Conservation (phyloP, 257 asterid species). For the Henckelia pumila region DNA sequence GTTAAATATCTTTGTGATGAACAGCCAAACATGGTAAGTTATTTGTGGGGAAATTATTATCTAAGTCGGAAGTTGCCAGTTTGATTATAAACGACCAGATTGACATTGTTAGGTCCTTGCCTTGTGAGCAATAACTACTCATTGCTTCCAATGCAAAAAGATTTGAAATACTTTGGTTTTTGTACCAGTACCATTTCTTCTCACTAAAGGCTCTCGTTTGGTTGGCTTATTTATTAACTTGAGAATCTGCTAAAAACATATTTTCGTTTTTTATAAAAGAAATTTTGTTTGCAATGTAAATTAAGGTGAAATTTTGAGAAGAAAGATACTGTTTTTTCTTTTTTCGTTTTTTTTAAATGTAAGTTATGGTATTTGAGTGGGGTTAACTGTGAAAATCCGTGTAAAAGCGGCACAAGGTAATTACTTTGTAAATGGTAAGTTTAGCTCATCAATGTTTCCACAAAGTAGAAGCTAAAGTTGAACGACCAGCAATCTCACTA, state of each 20-base stretch:
- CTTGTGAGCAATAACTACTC: background rate
- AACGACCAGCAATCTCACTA: conserved; percentile 6
- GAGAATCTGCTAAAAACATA: background rate
- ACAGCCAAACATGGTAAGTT: background rate
- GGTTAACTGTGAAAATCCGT: background rate
- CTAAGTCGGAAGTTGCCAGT: background rate
- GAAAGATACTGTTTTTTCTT: too few relatives aligned
- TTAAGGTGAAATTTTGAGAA: background rate
- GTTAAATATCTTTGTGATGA: too few relatives aligned
- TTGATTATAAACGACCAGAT: background rate
- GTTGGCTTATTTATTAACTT: background rate
- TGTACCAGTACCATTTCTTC: background rate
- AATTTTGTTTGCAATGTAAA: too few relatives aligned
- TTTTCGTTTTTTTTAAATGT: too few relatives aligned
- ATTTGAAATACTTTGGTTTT: too few relatives aligned
- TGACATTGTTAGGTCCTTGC: background rate
- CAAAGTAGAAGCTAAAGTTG: background rate
- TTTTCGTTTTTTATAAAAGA: too few relatives aligned
- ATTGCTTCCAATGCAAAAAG: background rate
- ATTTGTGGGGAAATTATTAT: background rate
- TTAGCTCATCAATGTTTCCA: too few relatives aligned
- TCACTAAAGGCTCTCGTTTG: background rate
- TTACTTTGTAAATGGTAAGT: background rate
- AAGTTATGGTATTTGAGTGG: background rate
- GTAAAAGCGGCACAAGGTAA: background rate